Conservation (phyloP, 2,329 filamentous ascomycete species). For the Davidsoniella virescens region DNA sequence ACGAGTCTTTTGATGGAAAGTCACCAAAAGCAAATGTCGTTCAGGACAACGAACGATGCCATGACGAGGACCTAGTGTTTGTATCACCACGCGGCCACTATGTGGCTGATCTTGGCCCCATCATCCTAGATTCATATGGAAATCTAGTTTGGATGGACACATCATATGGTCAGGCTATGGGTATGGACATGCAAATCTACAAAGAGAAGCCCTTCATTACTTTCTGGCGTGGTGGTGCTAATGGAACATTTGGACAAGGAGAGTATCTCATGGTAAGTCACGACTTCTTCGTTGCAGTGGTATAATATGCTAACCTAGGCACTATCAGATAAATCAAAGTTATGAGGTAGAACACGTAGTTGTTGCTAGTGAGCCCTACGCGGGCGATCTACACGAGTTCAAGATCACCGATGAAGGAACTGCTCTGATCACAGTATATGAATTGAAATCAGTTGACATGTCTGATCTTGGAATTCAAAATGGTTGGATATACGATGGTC, state of each 20-base stretch:
- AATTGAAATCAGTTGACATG: slow-evolving; percentile 17
- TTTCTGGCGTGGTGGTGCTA: slow-evolving; percentile 25
- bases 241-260: slow-evolving; percentile 30
- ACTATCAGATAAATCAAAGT: slow-evolving; percentile 18
- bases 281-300: background rate
- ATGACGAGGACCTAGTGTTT: slow-evolving; percentile 22
- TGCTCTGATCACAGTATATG: slow-evolving; percentile 25
- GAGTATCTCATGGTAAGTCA: slow-evolving; percentile 28
- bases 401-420: slow-evolving; percentile 24
- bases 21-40: slow-evolving; percentile 21
- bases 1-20: slow-evolving; percentile 4
- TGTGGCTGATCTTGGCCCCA: slow-evolving; percentile 23
- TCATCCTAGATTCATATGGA: slow-evolving; percentile 27
- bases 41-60: slow-evolving; percentile 20
- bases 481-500: slow-evolving; percentile 21
- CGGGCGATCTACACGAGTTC: slow-evolving; percentile 24
- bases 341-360: slow-evolving; percentile 19
- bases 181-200: slow-evolving; percentile 17
- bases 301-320: background rate
- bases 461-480: slow-evolving; percentile 15
- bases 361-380: slow-evolving; percentile 15
- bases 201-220: slow-evolving; percentile 14
- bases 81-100: slow-evolving; percentile 24
- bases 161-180: slow-evolving; percentile 17
- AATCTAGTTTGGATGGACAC: slow-evolving; percentile 30